Conservation (phyloP, 2,329 filamentous ascomycete species). For the Talaromyces amestolkiae region DNA sequence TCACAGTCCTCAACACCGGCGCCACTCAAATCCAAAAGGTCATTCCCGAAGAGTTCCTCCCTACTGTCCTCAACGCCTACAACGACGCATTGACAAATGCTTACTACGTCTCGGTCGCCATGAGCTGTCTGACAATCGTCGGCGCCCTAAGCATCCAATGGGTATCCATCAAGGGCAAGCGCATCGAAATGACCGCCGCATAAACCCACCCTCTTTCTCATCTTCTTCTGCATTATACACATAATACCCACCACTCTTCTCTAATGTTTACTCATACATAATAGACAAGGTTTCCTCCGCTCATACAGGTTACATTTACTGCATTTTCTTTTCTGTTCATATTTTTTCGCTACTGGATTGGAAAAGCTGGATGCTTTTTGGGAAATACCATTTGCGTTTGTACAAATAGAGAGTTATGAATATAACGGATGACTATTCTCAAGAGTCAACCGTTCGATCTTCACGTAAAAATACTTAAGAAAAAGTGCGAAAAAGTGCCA, state of each 20-base stretch:
- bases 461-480: too few species aligned
- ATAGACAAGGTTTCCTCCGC: neutral
- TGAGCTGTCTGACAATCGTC: constrained; percentile 35
- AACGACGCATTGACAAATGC: constrained; percentile 14
- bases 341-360: neutral
- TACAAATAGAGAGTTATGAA: constrained; percentile 2
- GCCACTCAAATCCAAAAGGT: constrained; percentile 30
- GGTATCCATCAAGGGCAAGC: constrained; percentile 41
- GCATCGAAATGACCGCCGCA: constrained; percentile 26
- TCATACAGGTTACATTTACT: neutral
- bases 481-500: too few species aligned
- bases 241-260: neutral
- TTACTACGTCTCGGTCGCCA: constrained; percentile 20
- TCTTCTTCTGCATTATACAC: neutral
- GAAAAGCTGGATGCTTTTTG: neutral
- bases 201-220: neutral
- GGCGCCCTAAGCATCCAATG: constrained; percentile 40
- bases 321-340: neutral
- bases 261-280: constrained; percentile 6
- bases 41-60: constrained; percentile 8
- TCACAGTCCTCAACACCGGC: constrained; percentile 25
- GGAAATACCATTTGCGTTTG: neutral
- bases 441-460: too few species aligned
- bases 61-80: constrained; percentile 14
- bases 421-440: neutral